Conservation (phyloP, 345 rosid genomes). For the Hypericum perforatum region DNA sequence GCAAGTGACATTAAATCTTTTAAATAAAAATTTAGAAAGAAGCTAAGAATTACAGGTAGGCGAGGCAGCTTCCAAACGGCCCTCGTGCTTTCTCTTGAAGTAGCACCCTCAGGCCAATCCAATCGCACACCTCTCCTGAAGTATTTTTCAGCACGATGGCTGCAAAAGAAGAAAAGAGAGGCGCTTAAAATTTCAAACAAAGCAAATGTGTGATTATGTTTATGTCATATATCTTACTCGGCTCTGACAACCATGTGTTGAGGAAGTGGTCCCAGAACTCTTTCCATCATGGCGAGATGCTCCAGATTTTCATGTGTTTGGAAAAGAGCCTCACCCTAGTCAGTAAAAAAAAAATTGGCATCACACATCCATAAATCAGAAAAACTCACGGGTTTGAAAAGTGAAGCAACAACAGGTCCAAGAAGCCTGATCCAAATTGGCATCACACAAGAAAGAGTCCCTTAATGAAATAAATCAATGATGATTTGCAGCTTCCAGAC, state of each 20-base stretch:
- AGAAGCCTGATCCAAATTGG: background rate
- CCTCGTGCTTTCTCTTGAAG: constrained; percentile 1
- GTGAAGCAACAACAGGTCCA: background rate
- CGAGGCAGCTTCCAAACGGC: constrained; percentile 4
- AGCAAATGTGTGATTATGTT: background rate
- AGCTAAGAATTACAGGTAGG: background rate
- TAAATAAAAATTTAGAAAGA: background rate
- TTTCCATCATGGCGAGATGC: constrained; percentile 88
- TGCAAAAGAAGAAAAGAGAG: background rate
- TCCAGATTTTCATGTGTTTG: constrained; percentile 80
- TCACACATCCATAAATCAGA: background rate
- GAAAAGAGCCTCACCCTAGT: constrained; percentile 73
- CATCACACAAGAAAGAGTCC: no score
- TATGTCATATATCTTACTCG: constrained; percentile 35
- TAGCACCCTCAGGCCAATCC: constrained; percentile 4
- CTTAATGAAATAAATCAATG: no score
- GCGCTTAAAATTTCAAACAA: background rate
- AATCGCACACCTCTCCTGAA: background rate
- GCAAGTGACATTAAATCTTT: no score
- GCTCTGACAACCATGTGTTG: constrained; percentile 59
- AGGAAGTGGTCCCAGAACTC: constrained; percentile 67
- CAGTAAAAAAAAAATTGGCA: background rate
- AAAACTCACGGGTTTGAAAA: background rate
- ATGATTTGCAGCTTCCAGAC: no score
- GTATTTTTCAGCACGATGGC: constrained; percentile 1